phyloP scores from a whole-genome alignment of 176 grass and related monocot species.

The Carex pumila region DNA sequence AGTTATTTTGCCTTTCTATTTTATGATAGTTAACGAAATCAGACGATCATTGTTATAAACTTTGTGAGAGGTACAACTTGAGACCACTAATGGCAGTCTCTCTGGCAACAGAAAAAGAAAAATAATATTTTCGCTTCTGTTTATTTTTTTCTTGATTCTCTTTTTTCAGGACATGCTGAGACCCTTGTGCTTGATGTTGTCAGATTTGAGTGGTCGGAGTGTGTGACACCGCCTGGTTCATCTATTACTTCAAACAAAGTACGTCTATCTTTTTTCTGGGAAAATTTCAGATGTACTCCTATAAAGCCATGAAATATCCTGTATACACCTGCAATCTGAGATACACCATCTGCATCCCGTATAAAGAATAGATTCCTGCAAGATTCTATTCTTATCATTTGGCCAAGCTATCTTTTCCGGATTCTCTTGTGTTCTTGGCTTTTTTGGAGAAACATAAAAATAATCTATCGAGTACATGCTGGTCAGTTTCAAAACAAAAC shows the following conservation, averaged over 20 bases:
- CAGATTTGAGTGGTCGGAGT: conserved; percentile 78
- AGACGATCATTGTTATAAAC: conserved; percentile 1
- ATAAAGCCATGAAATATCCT: background rate
- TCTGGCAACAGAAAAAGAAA: background rate
- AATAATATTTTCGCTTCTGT: background rate
- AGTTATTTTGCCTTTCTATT: background rate
- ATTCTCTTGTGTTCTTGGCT: background rate
- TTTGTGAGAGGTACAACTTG: background rate
- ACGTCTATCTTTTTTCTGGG: conserved; percentile 12
- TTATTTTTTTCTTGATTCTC: background rate
- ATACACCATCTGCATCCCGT: background rate
- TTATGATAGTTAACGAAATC: background rate
- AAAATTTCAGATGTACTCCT: background rate
- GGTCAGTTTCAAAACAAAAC: background rate
- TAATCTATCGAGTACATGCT: background rate
- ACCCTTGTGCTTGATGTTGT: conserved; percentile 82
- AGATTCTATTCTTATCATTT: background rate
- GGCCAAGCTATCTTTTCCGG: background rate
- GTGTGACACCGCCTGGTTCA: conserved; percentile 63
- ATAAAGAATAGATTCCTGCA: background rate
- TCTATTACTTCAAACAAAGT: conserved; percentile 91
- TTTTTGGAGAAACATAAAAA: background rate
- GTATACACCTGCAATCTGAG: background rate
- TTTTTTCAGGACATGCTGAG: conserved; percentile 70
- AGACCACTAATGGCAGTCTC: background rate